Base-by-base conservation (phyloP, 2,329 filamentous ascomycete species). In the Trichocomaceae sp. region DNA sequence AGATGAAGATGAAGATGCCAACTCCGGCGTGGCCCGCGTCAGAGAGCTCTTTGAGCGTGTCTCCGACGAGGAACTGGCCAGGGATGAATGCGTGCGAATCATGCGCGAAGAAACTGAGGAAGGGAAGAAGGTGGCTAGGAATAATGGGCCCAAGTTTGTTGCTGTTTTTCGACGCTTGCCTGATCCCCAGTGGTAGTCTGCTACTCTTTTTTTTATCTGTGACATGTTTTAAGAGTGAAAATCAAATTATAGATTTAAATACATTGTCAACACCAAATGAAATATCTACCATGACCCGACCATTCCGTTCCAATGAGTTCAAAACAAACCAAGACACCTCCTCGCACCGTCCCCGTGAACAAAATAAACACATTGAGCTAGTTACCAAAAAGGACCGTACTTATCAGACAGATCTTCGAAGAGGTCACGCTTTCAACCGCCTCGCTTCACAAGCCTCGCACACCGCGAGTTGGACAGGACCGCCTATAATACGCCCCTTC, bases 111-210 rank as follows among this genome's bases (percentile, higher is more conserved):
- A 93, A 74, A 99, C 95, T 3, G 93, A 99, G 71, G 95, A 99
- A 75, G 90, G 91, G 33, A 96, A 96, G 77, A 99, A 99, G 76
- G 93, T 99, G 13, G 83, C 85, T 63, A 83, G 93, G 67, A 96
- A 97, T 73, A 83, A 88, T 42, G 93, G 93, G 0, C 82, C 84
- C 67, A 99, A 97, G 74, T 95, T 87, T 73, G 86, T 97, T 47
- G 92, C 90, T 41, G 82, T 95, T 49, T 99, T 93, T 70, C 81
- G 87, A 66, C 83, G 93, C 59, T 73, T 86, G 59, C 84, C 87
- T 66, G 86, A 96, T 75, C 90, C 90, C 7, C 79, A 82, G 17
- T 95, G 90, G 90, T 42, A 46, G 26, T 49, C 29, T 15, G 26
- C 26, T 49, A 22, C 6, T 10, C 3, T 26, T 26, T 26, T 4